phyloP scores from a whole-genome alignment of 2,329 filamentous ascomycete species.

The Sporothrix phasma region DNA sequence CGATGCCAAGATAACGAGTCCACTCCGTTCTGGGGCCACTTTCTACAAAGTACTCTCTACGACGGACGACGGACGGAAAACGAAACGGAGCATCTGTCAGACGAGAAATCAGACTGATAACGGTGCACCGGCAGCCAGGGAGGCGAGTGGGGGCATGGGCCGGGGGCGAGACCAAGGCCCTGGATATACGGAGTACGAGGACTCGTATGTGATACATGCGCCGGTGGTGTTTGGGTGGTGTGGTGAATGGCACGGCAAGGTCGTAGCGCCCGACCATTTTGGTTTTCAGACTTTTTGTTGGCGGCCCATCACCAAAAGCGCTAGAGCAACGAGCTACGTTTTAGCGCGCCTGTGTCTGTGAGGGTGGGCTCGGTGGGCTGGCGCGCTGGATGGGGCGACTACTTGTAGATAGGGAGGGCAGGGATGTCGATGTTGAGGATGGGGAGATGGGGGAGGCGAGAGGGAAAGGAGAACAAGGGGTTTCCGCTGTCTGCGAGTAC shows the following conservation, averaged over 20 bases:
- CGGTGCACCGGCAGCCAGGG: not conserved
- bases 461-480: not conserved
- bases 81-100: constrained; percentile 1
- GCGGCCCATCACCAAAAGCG: not conserved
- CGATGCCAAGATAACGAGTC: no score
- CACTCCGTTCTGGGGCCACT: no score
- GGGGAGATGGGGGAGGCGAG: not conserved
- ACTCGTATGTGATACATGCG: constrained; percentile 1
- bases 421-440: not conserved
- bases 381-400: not conserved
- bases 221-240: not conserved
- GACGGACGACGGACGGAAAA: not conserved
- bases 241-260: constrained; percentile 4
- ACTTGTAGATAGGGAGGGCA: constrained; percentile 1
- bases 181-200: no score
- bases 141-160: not conserved
- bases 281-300: not conserved
- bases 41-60: not conserved
- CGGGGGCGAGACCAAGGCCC: constrained; percentile 8
- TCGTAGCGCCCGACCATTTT: constrained; percentile 7
- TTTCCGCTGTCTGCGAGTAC: no score
- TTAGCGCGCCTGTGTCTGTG: constrained; percentile 3
- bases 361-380: not conserved
- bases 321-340: constrained; percentile 5
- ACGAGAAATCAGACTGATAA: not conserved